These are phyloP conservation scores for Medicago ruthenica DNA, from an alignment of 306 rosid species.

Conservation along the genomic window DNA sequence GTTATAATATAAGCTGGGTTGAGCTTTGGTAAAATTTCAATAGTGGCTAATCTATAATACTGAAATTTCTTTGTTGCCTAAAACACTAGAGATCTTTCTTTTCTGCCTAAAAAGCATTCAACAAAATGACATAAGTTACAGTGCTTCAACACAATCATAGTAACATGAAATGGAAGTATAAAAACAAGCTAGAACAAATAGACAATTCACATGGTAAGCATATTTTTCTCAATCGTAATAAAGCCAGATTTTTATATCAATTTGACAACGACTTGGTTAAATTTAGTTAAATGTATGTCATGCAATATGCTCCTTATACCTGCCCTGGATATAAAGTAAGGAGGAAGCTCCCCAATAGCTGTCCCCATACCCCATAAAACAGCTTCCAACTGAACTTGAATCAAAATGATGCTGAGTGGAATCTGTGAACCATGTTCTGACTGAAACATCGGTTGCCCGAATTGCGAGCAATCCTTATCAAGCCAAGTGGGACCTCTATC, in stretches of 20 bases:
- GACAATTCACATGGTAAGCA: slow-evolving; percentile 14
- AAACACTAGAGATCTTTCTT: neutral
- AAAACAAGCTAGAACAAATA: slow-evolving; percentile 20
- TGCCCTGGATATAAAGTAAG: slow-evolving; percentile 98
- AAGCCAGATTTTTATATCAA: slow-evolving; percentile 9
- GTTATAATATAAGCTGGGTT: neutral
- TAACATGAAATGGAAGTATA: slow-evolving; percentile 14
- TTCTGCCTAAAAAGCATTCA: slow-evolving; percentile 18
- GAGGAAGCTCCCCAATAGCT: slow-evolving; percentile 99
- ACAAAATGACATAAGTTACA: slow-evolving; percentile 36
- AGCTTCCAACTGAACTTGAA: slow-evolving; percentile 93
- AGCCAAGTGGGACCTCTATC: slow-evolving; percentile 94
- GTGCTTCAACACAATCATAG: slow-evolving; percentile 16
- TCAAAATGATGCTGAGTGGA: slow-evolving; percentile 85
- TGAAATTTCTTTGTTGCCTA: neutral
- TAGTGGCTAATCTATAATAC: neutral
- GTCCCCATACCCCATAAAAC: slow-evolving; percentile 97
- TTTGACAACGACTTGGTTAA: slow-evolving; percentile 14
- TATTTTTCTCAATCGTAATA: neutral
- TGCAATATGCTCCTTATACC: slow-evolving; percentile 54
- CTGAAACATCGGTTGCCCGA: slow-evolving; percentile 80
- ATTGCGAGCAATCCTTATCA: slow-evolving; percentile 82
- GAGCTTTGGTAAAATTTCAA: slow-evolving; percentile 1
- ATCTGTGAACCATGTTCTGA: slow-evolving; percentile 68
- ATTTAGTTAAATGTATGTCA: slow-evolving; percentile 17